Base-by-base conservation (phyloP, 305 asterid species). In the Andrographis paniculata region DNA sequence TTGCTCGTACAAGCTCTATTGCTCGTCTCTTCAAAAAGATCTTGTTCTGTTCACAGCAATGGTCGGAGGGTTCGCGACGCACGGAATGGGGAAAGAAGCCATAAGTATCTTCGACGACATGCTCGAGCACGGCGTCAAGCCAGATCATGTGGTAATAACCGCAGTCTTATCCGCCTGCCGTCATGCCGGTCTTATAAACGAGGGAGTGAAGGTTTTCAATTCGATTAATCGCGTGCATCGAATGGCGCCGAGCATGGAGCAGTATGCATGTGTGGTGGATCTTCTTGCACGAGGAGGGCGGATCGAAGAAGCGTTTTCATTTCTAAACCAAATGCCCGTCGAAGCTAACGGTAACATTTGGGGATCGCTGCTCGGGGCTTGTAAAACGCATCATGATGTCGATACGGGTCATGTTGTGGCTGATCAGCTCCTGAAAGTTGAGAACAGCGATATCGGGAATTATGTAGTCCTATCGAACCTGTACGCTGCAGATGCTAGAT, bases 11-110 rank as follows among this genome's bases (percentile, higher is more conserved):
- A 78, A 71, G 60, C 72, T 87, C 65, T 84, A 72, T 62, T 68
- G 48, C 24, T 84, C 91, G 35, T 65, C 78, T 52, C 68, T 65
- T 22, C 36, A 38, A 15, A 87, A 70, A 66, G 94, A 87, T 64
- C 79, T 87, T 50, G 86, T 87, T 56, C 51, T 75, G 49, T 80
- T 74, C 71, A 84, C 95, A 7, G 77, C 97, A 24, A 80, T 87
- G 95, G 59, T 80, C 51, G 97, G 97, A 48, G 96, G 95, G 45
- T 74, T 78, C 52, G 95, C 96, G 16, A 76, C 71, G 82, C 93
- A 87, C 61, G 96, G 96, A 56, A 75, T 74, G 93, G 91, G 82
- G 15, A 60, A 63, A 55, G 81, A 78, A 63, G 94, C 92, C 35
- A 56, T 84, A 42, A 40, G 48, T 66, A 68, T 73, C 21, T 87